These are phyloP conservation scores for Solanum corneliomulleri DNA, from an alignment of 257 asterid species.

Conservation along the genomic window DNA sequence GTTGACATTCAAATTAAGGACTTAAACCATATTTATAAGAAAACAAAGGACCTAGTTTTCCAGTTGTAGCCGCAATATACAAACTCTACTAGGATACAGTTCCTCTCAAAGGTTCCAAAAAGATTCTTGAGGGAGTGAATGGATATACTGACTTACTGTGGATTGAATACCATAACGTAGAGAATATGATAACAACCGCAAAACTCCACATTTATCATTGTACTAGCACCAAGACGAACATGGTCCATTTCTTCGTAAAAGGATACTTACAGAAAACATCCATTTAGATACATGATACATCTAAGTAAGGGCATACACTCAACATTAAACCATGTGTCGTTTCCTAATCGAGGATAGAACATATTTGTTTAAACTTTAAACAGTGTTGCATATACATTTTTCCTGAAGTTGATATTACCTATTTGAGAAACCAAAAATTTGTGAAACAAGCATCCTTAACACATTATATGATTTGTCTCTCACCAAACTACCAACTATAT, in stretches of 20 bases:
- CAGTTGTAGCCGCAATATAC: background rate
- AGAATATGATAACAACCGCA: background rate
- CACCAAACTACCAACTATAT: background rate
- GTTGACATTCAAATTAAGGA: background rate
- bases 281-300: background rate
- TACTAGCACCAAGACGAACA: background rate
- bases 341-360: background rate
- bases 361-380: background rate
- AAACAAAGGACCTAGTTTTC: background rate
- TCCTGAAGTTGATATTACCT: background rate
- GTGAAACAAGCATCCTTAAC: background rate
- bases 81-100: background rate
- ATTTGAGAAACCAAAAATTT: background rate
- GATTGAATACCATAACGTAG: background rate
- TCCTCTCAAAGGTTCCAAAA: background rate
- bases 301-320: background rate
- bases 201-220: background rate
- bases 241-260: background rate
- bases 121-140: background rate
- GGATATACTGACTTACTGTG: background rate
- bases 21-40: background rate
- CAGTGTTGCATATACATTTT: background rate
- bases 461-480: background rate
- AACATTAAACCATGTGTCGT: background rate
- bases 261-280: background rate